These are phyloP conservation scores for Ceriops zippeliana DNA, from an alignment of 345 rosid species.

Conservation along the genomic window DNA sequence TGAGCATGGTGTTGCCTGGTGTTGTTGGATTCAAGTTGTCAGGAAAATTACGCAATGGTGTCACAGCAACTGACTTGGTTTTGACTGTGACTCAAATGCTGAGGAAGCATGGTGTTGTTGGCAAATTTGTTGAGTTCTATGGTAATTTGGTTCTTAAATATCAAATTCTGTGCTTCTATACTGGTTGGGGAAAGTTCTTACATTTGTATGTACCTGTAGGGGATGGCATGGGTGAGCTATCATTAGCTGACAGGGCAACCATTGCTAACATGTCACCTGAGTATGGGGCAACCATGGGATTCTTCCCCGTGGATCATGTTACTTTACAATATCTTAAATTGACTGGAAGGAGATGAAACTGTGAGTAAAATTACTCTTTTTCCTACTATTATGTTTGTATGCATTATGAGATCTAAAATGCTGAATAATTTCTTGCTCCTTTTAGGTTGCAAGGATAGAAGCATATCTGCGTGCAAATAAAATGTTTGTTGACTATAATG, in stretches of 20 bases:
- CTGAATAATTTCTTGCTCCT: conserved; percentile 12
- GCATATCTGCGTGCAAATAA: conserved; percentile 94
- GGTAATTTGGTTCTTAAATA: conserved; percentile 45
- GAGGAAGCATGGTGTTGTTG: conserved; percentile 99
- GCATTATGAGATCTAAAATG: conserved; percentile 8
- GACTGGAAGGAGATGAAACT: conserved; percentile 97
- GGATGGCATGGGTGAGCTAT: conserved; percentile 83
- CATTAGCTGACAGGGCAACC: conserved; percentile 98
- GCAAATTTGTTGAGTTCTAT: conserved; percentile 97
- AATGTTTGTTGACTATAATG: conserved; percentile 88
- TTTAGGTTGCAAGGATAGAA: conserved; percentile 87
- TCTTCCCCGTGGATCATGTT: conserved; percentile 98
- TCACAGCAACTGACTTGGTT: conserved; percentile 98
- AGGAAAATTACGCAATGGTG: conserved; percentile 78
- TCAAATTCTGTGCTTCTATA: background rate
- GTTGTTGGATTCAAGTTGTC: conserved; percentile 96
- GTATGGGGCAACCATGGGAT: conserved; percentile 99
- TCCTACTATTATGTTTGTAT: background rate
- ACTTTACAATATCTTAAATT: conserved; percentile 86
- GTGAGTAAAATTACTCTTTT: conserved; percentile 39
- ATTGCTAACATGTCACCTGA: conserved; percentile 99
- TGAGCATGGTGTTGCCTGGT: conserved; percentile 99
- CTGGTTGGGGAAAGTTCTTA: conserved; percentile 5
- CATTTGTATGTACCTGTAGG: conserved; percentile 43
- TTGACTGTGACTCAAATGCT: conserved; percentile 95